Base-by-base conservation (phyloP, 805 yeast genomes). In the Kregervanrija pseudodelftensis region DNA sequence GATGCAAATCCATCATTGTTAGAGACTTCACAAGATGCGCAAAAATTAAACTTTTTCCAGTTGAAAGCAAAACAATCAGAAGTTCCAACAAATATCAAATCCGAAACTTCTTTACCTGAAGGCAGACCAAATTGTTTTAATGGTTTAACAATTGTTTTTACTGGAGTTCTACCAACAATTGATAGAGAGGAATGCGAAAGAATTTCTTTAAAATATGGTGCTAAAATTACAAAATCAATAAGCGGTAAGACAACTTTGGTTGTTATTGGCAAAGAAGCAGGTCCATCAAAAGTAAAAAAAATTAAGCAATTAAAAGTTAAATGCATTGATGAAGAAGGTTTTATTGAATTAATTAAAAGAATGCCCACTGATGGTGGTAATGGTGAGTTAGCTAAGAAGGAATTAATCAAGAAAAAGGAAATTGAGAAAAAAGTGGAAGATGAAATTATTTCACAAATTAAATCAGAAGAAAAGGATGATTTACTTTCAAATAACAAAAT, bases 311-410 rank as follows among this genome's bases (percentile, higher is more conserved):
- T 81, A 51, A 74, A 77, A 8, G 78, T 87, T 44, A 90, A 90
- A 63, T 88, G 95, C 36, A 82, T 91, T 48, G 81, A 79, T 56
- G 95, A 93, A 63, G 85, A 77, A 10, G 98, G 98, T 0, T 89
- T 93, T 54, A 64, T 85, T 36, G 79, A 80, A 51, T 69, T 93
- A 50, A 70, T 93, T 39, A 56, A 69, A 16, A 75, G 79, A 7
- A 85, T 91, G 93, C 98, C 99, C 0, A 82, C 81, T 2, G 89
- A 83, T 51, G 99, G 99, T 28, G 98, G 98, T 0, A 77, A 75
- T 37, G 86, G 95, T n/a, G 84, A 67, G 12, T 78, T 69, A 3
- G 98, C 97, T 0, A 75, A 74, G 46, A 79, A 77, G 51, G 93
- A 93, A 2, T 69, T 80, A 48, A 70, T 69, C 38, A 88, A 87